Percentiles rank a stretch among this genome's conserved stretches.
Evolutionary conservation across 306 rosid genomes (phyloP).

Genomic region (Quillaja saponaria): DNA sequence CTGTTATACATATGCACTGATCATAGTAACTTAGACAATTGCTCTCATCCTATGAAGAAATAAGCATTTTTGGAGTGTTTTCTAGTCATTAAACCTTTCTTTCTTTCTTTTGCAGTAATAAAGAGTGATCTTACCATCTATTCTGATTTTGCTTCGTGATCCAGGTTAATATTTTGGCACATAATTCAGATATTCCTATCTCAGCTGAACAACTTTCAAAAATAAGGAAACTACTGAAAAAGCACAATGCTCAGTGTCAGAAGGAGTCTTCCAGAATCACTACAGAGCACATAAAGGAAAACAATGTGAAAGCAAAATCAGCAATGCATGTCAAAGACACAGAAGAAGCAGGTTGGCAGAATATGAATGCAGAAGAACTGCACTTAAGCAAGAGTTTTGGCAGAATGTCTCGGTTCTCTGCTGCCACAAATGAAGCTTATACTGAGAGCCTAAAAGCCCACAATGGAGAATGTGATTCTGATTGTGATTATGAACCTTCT

Average conservation of each 20-base stretch:
- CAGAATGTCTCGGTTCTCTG: conserved; percentile 51
- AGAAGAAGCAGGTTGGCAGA: conserved; percentile 33
- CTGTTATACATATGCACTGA: conserved; percentile 24
- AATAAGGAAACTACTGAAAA: conserved; percentile 72
- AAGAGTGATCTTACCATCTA: conserved; percentile 26
- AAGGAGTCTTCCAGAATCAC: conserved; percentile 44
- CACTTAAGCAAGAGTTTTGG: conserved; percentile 62
- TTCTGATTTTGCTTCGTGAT: conserved; percentile 27
- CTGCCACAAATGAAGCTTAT: conserved; percentile 35
- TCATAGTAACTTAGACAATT: conserved; percentile 18
- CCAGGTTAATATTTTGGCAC: conserved; percentile 92
- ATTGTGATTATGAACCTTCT: conserved; percentile 38
- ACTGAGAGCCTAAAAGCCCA: conserved; percentile 36
- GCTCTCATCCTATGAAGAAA: conserved; percentile 21
- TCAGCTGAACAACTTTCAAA: conserved; percentile 71
- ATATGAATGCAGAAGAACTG: conserved; percentile 47
- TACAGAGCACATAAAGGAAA: conserved; percentile 39
- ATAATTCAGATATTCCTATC: conserved; percentile 66
- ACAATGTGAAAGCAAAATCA: conserved; percentile 38
- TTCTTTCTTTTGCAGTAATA: conserved; percentile 20
- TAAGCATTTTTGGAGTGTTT: conserved; percentile 16
- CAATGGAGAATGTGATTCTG: conserved; percentile 46
- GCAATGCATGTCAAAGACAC: conserved; percentile 39
- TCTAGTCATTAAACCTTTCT: conserved; percentile 8
- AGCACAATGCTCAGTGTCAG: conserved; percentile 56